Evolutionary conservation across 768 basidiomycete species (phyloP).

Genomic region (Hypsizygus marmoreus): DNA sequence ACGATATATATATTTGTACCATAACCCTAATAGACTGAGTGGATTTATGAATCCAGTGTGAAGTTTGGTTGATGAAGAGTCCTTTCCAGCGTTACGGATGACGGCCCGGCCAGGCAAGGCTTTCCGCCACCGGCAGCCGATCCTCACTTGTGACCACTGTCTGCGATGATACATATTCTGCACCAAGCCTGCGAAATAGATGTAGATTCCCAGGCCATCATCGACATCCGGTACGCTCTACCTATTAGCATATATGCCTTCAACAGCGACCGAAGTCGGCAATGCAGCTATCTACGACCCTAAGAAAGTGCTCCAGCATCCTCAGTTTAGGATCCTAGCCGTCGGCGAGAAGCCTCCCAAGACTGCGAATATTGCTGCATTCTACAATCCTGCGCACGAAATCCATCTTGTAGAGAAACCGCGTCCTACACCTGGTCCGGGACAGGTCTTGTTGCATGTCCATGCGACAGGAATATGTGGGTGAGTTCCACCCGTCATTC

Average conservation of each 20-base stretch:
- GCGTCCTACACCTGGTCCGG: conserved; percentile 57
- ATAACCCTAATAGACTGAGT: conserved; percentile 6
- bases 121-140: neutral
- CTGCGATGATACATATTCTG: conserved; percentile 2
- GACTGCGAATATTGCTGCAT: conserved; percentile 58
- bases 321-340: conserved; percentile 54
- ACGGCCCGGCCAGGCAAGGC: neutral
- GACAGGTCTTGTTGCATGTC: conserved; percentile 67
- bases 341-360: conserved; percentile 50
- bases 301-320: conserved; percentile 55
- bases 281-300: conserved; percentile 56
- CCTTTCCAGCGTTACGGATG: neutral
- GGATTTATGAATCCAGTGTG: too few species aligned
- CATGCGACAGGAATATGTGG: conserved; percentile 73
- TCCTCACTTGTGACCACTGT: conserved; percentile 2
- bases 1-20: conserved; percentile 14
- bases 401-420: conserved; percentile 72
- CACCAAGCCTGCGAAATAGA: too few species aligned
- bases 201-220: too few species aligned
- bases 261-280: conserved; percentile 27
- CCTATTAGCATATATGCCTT: conserved; percentile 22
- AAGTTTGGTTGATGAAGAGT: too few species aligned
- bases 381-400: conserved; percentile 64
- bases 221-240: too few species aligned
- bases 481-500: conserved; percentile 32